Evolutionary conservation across 345 rosid genomes (phyloP).

Genomic region (Firmiana major): DNA sequence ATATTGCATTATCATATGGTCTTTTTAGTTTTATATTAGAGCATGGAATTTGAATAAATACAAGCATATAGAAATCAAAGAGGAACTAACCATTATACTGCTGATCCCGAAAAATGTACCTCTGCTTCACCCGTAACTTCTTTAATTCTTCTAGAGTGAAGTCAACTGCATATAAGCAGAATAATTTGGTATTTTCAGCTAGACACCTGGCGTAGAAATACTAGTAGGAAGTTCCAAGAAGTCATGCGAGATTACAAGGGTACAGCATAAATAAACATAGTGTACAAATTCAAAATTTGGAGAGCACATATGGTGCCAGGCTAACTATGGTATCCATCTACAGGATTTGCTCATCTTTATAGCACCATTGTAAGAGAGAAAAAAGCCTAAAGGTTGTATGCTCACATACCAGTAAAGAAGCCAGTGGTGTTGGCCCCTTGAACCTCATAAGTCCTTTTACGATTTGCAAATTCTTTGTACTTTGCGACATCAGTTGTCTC

Average conservation of each 20-base stretch:
- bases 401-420: slow-evolving; percentile 45
- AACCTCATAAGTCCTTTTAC: slow-evolving; percentile 77
- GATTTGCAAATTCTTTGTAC: slow-evolving; percentile 75
- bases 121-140: slow-evolving; percentile 72
- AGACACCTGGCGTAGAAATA: slow-evolving; percentile 3
- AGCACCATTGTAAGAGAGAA: background rate
- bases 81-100: slow-evolving; percentile 69
- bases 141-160: slow-evolving; percentile 72
- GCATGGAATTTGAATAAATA: background rate
- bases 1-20: background rate
- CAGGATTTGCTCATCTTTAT: background rate
- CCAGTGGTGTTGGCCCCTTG: slow-evolving; percentile 73
- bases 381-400: slow-evolving; percentile 14
- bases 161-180: slow-evolving; percentile 56
- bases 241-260: background rate
- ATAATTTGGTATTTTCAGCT: slow-evolving; percentile 10
- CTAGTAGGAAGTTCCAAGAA: background rate
- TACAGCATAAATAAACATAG: background rate
- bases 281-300: slow-evolving; percentile 11
- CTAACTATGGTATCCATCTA: background rate
- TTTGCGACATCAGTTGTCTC: slow-evolving; percentile 70
- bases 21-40: background rate
- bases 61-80: slow-evolving; percentile 11
- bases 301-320: background rate
- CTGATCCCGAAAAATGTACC: slow-evolving; percentile 77